Conservation (phyloP, 768 basidiomycete genomes). For the Kwoniella dejecticola region DNA sequence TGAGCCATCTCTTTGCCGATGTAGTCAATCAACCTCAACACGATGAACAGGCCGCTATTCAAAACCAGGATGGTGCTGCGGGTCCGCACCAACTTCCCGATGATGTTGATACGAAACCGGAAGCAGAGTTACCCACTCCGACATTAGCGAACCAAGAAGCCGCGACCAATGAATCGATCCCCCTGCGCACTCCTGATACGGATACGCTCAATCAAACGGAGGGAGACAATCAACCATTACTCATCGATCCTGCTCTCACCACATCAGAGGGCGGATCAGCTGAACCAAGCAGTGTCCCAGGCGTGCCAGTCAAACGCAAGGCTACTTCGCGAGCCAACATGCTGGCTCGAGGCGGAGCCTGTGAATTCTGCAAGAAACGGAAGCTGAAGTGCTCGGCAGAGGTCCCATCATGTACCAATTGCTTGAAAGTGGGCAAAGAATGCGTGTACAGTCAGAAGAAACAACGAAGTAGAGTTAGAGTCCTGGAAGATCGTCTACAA, state of each 20-base stretch:
- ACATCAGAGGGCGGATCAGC: too few species aligned
- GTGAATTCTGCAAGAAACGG: slow-evolving; percentile 47
- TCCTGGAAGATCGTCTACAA: slow-evolving; percentile 44
- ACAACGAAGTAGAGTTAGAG: slow-evolving; percentile 37
- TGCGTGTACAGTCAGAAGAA: slow-evolving; percentile 49
- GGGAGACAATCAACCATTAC: not conserved
- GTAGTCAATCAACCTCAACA: not conserved
- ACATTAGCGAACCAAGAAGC: not conserved
- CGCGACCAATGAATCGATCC: not conserved
- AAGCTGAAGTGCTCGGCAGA: slow-evolving; percentile 49
- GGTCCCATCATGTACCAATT: slow-evolving; percentile 32
- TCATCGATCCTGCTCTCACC: not conserved
- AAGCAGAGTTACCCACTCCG: not conserved
- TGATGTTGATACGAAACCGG: not conserved
- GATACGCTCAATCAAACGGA: too few species aligned
- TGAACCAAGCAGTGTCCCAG: too few species aligned
- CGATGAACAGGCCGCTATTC: not conserved
- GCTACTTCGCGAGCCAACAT: slow-evolving; percentile 46
- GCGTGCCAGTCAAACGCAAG: slow-evolving; percentile 31
- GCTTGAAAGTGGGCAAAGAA: slow-evolving; percentile 26
- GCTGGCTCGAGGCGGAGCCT: slow-evolving; percentile 48
- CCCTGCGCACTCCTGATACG: not conserved
- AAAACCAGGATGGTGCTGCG: too few species aligned
- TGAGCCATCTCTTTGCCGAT: slow-evolving; percentile 3
- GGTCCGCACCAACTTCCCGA: not conserved